phyloP scores from a whole-genome alignment of 495 filamentous ascomycete genomes.

The Penicillium pulvis region DNA sequence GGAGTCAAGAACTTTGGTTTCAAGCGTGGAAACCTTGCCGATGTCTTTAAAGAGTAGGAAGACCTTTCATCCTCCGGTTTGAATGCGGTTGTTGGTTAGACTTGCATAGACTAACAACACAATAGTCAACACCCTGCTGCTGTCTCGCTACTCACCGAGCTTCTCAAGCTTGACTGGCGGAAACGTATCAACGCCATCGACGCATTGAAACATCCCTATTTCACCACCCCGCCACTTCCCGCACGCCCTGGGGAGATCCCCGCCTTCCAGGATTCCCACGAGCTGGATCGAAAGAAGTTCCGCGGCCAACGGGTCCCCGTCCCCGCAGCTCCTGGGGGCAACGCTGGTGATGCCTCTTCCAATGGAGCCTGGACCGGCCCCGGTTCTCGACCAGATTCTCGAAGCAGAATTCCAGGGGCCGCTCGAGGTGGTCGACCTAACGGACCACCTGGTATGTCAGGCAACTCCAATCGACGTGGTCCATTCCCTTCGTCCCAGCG shows the following conservation, averaged over 20 bases:
- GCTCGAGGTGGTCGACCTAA: slow-evolving; percentile 30
- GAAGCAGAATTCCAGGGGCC: slow-evolving; percentile 37
- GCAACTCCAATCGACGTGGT: slow-evolving; percentile 27
- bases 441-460: slow-evolving; percentile 22
- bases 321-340: slow-evolving; percentile 88
- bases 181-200: slow-evolving; percentile 91
- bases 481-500: slow-evolving; percentile 30
- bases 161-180: slow-evolving; percentile 87
- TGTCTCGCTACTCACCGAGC: slow-evolving; percentile 76
- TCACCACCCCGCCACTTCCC: slow-evolving; percentile 75
- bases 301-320: slow-evolving; percentile 74
- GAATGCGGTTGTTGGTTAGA: not conserved
- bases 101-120: slow-evolving; percentile 9
- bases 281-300: slow-evolving; percentile 87
- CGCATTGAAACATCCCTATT: slow-evolving; percentile 91
- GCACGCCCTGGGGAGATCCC: slow-evolving; percentile 81
- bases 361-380: slow-evolving; percentile 58
- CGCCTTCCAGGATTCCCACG: slow-evolving; percentile 89
- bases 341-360: slow-evolving; percentile 76
- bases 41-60: slow-evolving; percentile 70
- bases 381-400: slow-evolving; percentile 33
- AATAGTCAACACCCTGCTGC: slow-evolving; percentile 57
- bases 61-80: not conserved
- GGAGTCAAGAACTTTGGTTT: slow-evolving; percentile 65
- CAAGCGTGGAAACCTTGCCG: slow-evolving; percentile 64